Conservation (phyloP, 1,284 basidiomycete species). For the Lentinus polychrous region DNA sequence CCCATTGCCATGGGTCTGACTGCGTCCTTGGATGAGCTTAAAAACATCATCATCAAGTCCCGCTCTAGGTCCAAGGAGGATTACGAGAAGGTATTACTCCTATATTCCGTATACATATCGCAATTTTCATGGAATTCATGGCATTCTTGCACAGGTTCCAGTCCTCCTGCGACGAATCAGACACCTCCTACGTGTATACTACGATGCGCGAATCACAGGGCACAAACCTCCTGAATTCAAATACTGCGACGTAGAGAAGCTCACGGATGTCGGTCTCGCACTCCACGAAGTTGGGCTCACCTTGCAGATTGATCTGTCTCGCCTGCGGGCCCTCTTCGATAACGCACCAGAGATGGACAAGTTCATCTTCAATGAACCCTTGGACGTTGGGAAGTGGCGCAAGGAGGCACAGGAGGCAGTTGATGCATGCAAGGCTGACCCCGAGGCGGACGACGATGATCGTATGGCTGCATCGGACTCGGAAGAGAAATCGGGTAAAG, state of each 20-base stretch:
- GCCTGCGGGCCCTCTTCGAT: slow-evolving; percentile 17
- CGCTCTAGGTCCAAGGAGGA: slow-evolving; percentile 10
- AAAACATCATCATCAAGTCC: slow-evolving; percentile 15
- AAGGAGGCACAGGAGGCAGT: slow-evolving; percentile 10
- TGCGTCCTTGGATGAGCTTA: slow-evolving; percentile 13
- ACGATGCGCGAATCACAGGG: slow-evolving; percentile 15
- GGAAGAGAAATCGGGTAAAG: slow-evolving; percentile 12
- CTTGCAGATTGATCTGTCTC: slow-evolving; percentile 18
- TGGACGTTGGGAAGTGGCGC: slow-evolving; percentile 23
- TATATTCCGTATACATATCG: neutral
- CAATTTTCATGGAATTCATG: neutral
- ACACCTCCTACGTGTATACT: slow-evolving; percentile 23
- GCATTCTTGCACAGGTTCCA: slow-evolving; percentile 14
- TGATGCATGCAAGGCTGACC: slow-evolving; percentile 15
- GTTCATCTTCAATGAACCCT: slow-evolving; percentile 21
- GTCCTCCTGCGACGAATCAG: slow-evolving; percentile 19
- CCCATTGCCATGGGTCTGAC: slow-evolving; percentile 20
- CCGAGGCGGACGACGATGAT: slow-evolving; percentile 20
- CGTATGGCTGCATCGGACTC: slow-evolving; percentile 12
- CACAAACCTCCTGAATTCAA: slow-evolving; percentile 16
- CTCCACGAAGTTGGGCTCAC: slow-evolving; percentile 21
- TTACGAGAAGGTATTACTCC: slow-evolving; percentile 9
- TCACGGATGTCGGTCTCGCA: slow-evolving; percentile 18
- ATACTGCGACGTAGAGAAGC: slow-evolving; percentile 20
- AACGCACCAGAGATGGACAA: slow-evolving; percentile 18